A percentile compares a stretch with the other conserved stretches of the same genome.
Conservation (phyloP, 805 yeast species). For the Sugiyamaella valdiviana region DNA sequence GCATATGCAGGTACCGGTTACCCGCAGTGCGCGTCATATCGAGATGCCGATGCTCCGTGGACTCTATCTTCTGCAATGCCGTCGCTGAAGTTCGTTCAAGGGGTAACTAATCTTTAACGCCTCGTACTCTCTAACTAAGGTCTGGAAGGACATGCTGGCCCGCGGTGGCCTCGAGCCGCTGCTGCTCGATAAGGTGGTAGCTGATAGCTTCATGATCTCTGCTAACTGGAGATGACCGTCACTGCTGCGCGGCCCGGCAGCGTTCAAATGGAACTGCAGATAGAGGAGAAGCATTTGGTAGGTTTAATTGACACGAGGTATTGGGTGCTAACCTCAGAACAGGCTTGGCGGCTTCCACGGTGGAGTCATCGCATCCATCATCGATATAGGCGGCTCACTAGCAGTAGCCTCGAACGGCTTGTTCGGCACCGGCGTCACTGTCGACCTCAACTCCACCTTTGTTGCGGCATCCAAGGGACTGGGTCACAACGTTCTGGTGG, state of each 20-base stretch:
- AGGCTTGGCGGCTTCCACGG: slow-evolving; percentile 38
- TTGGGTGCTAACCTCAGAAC: slow-evolving; percentile 23
- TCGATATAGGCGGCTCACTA: slow-evolving; percentile 41
- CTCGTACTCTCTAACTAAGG: slow-evolving; percentile 13
- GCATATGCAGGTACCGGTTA: no score
- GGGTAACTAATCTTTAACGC: not conserved
- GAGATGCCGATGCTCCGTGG: no score
- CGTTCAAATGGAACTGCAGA: slow-evolving; percentile 29
- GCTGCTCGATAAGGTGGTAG: slow-evolving; percentile 23
- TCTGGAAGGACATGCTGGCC: slow-evolving; percentile 27
- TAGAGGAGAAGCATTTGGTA: slow-evolving; percentile 34
- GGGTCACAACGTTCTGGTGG: slow-evolving; percentile 21
- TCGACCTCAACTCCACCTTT: slow-evolving; percentile 37
- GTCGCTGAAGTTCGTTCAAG: slow-evolving; percentile 6
- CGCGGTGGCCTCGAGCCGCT: slow-evolving; percentile 30
- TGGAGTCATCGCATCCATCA: slow-evolving; percentile 36
- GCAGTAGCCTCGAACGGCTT: slow-evolving; percentile 38
- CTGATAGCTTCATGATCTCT: not conserved
- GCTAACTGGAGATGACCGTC: slow-evolving; percentile 28
- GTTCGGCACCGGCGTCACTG: slow-evolving; percentile 39
- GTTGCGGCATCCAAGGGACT: slow-evolving; percentile 34
- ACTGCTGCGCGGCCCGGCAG: slow-evolving; percentile 29
- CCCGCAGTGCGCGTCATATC: no score
- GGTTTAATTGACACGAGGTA: slow-evolving; percentile 8
- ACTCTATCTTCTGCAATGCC: slow-evolving; percentile 6